Percentiles rank a stretch among this genome's conserved stretches.
Conservation (phyloP, 106 monocot species). For the Amphibolis antarctica region DNA sequence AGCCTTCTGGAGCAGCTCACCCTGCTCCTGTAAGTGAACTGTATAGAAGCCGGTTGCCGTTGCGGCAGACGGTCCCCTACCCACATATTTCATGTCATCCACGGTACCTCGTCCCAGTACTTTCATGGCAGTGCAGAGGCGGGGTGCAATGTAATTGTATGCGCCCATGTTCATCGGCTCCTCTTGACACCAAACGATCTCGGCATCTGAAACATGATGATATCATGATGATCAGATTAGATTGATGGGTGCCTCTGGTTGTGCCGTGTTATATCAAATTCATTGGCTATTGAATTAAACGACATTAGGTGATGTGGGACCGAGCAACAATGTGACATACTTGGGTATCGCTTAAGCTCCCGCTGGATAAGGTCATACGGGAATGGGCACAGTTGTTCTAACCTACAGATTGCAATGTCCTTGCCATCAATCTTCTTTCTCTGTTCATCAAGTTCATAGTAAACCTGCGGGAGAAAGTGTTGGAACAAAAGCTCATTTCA, state of each 20-base stretch:
- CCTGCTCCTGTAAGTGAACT: constrained; percentile 21
- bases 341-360: constrained; percentile 94
- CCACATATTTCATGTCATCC: constrained; percentile 20
- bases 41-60: constrained; percentile 22
- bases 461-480: constrained; percentile 39
- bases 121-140: constrained; percentile 19
- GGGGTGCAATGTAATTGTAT: constrained; percentile 22
- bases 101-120: constrained; percentile 9
- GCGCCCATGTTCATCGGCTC: constrained; percentile 36
- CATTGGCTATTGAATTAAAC: too few species aligned
- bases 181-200: constrained; percentile 31
- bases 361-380: constrained; percentile 91
- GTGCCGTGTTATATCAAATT: too few species aligned
- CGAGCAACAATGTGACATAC: constrained; percentile 31
- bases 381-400: constrained; percentile 96
- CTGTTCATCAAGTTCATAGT: constrained; percentile 90
- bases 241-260: not conserved
- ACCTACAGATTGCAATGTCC: constrained; percentile 89
- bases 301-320: too few species aligned
- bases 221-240: not conserved
- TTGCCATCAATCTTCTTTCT: constrained; percentile 49
- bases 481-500: not conserved
- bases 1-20: constrained; percentile 24
- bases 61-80: constrained; percentile 22
- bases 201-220: constrained; percentile 13